These are phyloP conservation scores for Verticillium tricorpus DNA, from an alignment of 2,329 filamentous ascomycete species.

Conservation along the genomic window DNA sequence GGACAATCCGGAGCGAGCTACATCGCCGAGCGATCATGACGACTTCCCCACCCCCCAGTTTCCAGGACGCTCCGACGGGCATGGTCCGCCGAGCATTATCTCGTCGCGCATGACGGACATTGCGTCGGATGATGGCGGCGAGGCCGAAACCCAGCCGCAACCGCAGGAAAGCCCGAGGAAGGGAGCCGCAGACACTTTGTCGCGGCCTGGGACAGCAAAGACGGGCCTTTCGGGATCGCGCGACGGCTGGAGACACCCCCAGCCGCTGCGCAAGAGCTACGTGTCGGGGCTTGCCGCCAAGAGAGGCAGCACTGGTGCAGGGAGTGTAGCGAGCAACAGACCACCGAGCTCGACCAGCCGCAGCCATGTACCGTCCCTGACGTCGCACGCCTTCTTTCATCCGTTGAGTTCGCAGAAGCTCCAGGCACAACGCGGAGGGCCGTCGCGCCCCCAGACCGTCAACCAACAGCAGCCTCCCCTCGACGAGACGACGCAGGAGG, in stretches of 20 bases:
- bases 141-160: slow-evolving; percentile 33
- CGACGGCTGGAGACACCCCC: slow-evolving; percentile 30
- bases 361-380: slow-evolving; percentile 85
- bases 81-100: slow-evolving; percentile 59
- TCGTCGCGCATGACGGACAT: slow-evolving; percentile 70
- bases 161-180: slow-evolving; percentile 14
- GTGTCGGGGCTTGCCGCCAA: slow-evolving; percentile 38
- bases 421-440: slow-evolving; percentile 78
- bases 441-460: slow-evolving; percentile 37
- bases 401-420: slow-evolving; percentile 96
- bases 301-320: slow-evolving; percentile 31
- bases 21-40: slow-evolving; percentile 32
- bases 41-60: slow-evolving; percentile 34
- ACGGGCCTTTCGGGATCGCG: slow-evolving; percentile 33
- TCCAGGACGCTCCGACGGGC: slow-evolving; percentile 31
- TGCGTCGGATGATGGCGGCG: slow-evolving; percentile 50
- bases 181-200: slow-evolving; percentile 32
- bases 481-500: slow-evolving; percentile 31
- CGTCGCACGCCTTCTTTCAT: slow-evolving; percentile 87
- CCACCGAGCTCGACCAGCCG: slow-evolving; percentile 62
- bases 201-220: slow-evolving; percentile 50
- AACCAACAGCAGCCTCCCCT: slow-evolving; percentile 27
- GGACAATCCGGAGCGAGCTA: slow-evolving; percentile 25
- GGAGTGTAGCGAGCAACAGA: slow-evolving; percentile 34
- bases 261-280: slow-evolving; percentile 51